phyloP scores from a whole-genome alignment of 2,329 filamentous ascomycete genomes.

The Colletotrichum lini region DNA sequence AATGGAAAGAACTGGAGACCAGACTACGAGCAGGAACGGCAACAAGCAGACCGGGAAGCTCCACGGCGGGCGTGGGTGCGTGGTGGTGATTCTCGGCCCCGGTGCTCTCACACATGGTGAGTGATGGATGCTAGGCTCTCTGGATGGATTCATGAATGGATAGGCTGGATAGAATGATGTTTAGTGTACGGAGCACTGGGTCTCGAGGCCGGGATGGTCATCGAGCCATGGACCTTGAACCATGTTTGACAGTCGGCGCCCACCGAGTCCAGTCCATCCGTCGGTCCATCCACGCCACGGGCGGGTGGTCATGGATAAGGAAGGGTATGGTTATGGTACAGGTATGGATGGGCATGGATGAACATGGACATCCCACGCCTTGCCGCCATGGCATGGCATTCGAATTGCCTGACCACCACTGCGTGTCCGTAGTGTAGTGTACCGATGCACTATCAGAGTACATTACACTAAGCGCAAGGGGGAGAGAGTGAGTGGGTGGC shows the following conservation, averaged over 20 bases:
- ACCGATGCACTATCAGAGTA: too few relatives aligned
- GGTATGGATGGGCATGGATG: neutral
- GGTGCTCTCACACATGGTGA: neutral
- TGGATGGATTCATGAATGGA: neutral
- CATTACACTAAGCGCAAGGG: neutral
- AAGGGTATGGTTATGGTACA: too few relatives aligned
- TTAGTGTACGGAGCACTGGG: neutral
- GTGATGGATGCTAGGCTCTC: neutral
- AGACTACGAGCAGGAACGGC: neutral
- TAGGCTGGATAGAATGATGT: neutral
- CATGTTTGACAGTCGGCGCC: constrained; percentile 11
- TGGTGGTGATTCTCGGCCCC: constrained; percentile 26
- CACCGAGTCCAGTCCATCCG: neutral
- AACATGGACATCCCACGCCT: constrained; percentile 18
- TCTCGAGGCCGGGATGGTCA: neutral
- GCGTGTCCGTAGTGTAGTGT: neutral
- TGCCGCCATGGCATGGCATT: constrained; percentile 1
- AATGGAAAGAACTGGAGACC: constrained; percentile 26
- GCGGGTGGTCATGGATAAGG: neutral
- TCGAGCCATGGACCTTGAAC: constrained; percentile 11
- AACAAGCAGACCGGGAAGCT: constrained; percentile 20
- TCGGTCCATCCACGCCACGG: constrained; percentile 9
- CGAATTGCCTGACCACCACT: constrained; percentile 7
- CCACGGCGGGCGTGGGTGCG: constrained; percentile 15
- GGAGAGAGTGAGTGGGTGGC: neutral